These are phyloP conservation scores for Nadsonia starkeyi-henricii DNA, from an alignment of 1,139 yeast genomes.

Conservation along the genomic window DNA sequence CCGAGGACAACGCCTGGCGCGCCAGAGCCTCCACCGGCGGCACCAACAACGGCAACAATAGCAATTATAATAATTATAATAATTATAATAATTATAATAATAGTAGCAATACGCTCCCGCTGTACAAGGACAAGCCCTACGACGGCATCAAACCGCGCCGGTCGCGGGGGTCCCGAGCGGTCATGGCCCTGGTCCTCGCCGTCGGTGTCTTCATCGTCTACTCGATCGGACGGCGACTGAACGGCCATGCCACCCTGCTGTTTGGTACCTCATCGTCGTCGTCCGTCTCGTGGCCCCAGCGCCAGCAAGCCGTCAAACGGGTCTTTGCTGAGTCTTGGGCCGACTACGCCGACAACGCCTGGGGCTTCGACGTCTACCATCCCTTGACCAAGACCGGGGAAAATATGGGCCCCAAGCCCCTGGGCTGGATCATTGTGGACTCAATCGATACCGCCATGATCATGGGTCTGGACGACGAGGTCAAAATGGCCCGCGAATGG, in stretches of 20 bases:
- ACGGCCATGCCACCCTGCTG: neutral
- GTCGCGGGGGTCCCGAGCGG: conserved; percentile 9
- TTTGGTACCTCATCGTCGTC: conserved; percentile 1
- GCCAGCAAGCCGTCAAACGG: conserved; percentile 41
- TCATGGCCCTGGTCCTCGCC: conserved; percentile 11
- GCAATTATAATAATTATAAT: no score
- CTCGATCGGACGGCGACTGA: conserved; percentile 10
- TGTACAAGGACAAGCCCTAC: conserved; percentile 25
- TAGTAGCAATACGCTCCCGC: conserved; percentile 14
- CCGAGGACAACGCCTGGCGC: conserved; percentile 4
- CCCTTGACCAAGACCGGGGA: conserved; percentile 52
- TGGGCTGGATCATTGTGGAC: conserved; percentile 94
- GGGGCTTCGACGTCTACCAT: conserved; percentile 65
- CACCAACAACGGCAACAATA: no score
- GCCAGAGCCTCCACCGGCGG: no score
- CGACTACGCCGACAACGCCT: conserved; percentile 61
- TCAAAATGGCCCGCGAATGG: conserved; percentile 59
- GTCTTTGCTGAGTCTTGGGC: conserved; percentile 71
- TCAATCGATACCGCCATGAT: conserved; percentile 70
- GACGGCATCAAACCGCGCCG: conserved; percentile 6
- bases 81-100: no score
- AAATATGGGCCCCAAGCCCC: conserved; percentile 70
- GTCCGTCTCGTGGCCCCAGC: conserved; percentile 25
- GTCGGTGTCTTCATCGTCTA: conserved; percentile 13
- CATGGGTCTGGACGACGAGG: conserved; percentile 62